Conservation (phyloP, 805 yeast genomes). For the Starmerella apicola region DNA sequence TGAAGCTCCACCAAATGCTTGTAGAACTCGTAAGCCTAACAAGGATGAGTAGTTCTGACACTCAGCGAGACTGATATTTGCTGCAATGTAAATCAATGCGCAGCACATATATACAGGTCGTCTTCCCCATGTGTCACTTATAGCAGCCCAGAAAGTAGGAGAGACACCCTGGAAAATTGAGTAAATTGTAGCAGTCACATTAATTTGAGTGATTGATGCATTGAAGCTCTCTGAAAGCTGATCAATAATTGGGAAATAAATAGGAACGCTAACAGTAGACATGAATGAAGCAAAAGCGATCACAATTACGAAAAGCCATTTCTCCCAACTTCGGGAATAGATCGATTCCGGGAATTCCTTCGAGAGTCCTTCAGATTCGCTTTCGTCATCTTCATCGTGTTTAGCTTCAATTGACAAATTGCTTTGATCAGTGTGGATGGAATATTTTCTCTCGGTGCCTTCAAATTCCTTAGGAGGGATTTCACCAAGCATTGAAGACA, state of each 20-base stretch:
- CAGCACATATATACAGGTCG: constrained; percentile 52
- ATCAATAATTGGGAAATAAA: constrained; percentile 67
- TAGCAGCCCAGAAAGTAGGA: constrained; percentile 55
- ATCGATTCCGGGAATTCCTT: constrained; percentile 3
- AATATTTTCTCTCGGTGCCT: no score
- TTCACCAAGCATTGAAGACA: no score
- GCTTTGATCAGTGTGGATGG: no score
- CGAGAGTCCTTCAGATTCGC: no score
- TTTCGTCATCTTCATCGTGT: no score
- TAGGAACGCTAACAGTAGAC: constrained; percentile 62
- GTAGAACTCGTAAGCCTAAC: constrained; percentile 53
- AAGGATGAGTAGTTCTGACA: constrained; percentile 46
- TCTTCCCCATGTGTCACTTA: constrained; percentile 64
- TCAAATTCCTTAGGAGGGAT: no score
- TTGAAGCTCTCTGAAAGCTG: constrained; percentile 42
- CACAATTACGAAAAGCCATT: constrained; percentile 13
- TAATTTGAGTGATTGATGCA: constrained; percentile 45
- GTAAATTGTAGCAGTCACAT: constrained; percentile 65
- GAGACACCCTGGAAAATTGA: constrained; percentile 63
- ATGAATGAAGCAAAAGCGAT: constrained; percentile 11
- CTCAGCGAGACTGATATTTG: constrained; percentile 56
- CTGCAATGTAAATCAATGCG: constrained; percentile 41
- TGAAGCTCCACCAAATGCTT: constrained; percentile 68
- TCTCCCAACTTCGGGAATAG: constrained; percentile 7
- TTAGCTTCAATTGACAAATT: no score